Evolutionary conservation across 1,284 basidiomycete genomes (phyloP), one percentile per base, ranked within the genome.

Genomic region (Apiotrichum siamense): DNA sequence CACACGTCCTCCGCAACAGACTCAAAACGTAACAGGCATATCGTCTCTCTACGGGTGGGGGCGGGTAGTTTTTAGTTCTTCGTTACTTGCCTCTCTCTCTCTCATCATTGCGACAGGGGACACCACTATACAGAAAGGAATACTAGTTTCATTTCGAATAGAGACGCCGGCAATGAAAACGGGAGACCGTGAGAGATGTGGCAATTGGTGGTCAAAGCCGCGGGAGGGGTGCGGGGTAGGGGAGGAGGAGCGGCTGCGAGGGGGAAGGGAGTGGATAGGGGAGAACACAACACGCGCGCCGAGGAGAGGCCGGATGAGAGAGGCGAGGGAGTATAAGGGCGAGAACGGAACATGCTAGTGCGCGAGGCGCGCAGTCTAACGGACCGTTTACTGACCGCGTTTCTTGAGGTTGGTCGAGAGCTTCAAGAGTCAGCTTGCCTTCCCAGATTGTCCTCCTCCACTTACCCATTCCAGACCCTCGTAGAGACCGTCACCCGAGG

Each of bases 401-500:
- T 66, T 73, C 73, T 75, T 76, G 58, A 76, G 68, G 69, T 76
- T 76, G 61, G 66, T 69, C 35, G 74, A 75, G 57, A 77, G 72
- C 70, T 72, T n/a, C n/a, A 46, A 6, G 40, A 15, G 17, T 35
- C 12, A 20, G 37, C 39, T 17, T 33, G 23, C 17, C 5, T n/a
- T 10, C 10, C 2, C 18, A 31, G 9, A 9, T 17, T 27, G 18
- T n/a, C 9, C 11, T 2, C 2, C 33, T 5, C 6, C 5, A 61
- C 73, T 62, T 43, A 76, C 71, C 90, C 90, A 94, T 78, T 96
- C 91, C 63, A 96, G 81, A 77, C 94, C 94, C 79, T 99, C 96
- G 77, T 98, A 98, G 58, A 98, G 82, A 80, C 94, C 94, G 75
- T 99, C 96, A 70, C 96, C 96, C 68, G 88, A 93, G 48, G 96